These are phyloP conservation scores for Ophiocordyceps camponoti-leonardi DNA, from an alignment of 2,329 filamentous ascomycete genomes.

Conservation along the genomic window DNA sequence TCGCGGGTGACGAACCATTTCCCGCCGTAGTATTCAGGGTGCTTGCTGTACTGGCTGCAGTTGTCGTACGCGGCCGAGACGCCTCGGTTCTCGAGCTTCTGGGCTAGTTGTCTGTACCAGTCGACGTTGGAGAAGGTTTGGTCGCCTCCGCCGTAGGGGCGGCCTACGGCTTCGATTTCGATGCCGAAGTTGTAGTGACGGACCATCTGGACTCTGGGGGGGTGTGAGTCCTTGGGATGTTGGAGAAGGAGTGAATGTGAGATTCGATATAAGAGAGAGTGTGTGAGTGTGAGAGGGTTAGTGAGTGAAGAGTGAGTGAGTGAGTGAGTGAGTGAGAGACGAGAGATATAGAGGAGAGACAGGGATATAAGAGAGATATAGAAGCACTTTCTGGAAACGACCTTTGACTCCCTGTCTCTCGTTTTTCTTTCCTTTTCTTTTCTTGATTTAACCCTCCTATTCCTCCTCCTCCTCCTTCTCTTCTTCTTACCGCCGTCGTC, in stretches of 20 bases:
- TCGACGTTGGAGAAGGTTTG: slow-evolving; percentile 20
- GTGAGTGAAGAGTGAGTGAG: not conserved
- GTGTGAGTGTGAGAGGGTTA: too few species aligned
- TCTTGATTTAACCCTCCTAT: too few species aligned
- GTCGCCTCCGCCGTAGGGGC: slow-evolving; percentile 17
- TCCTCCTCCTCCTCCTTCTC: not conserved
- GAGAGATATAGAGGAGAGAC: not conserved
- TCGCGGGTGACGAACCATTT: slow-evolving; percentile 24
- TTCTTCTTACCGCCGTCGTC: not conserved
- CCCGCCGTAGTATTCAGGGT: slow-evolving; percentile 22
- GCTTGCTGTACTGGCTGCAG: slow-evolving; percentile 20
- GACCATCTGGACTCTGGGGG: slow-evolving; percentile 6
- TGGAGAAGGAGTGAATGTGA: not conserved
- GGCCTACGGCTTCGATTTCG: slow-evolving; percentile 20
- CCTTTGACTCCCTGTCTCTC: not conserved
- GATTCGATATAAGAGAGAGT: not conserved
- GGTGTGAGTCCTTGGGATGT: too few species aligned
- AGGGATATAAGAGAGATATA: not conserved
- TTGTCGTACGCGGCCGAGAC: slow-evolving; percentile 20
- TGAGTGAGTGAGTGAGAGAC: not conserved
- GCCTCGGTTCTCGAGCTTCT: slow-evolving; percentile 19
- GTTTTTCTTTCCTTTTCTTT: not conserved
- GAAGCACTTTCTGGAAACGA: too few species aligned
- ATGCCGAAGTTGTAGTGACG: slow-evolving; percentile 22
- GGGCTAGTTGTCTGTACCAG: slow-evolving; percentile 21